Base-by-base conservation (phyloP, 1,139 yeast species). In the Diutina pseudorugosa region DNA sequence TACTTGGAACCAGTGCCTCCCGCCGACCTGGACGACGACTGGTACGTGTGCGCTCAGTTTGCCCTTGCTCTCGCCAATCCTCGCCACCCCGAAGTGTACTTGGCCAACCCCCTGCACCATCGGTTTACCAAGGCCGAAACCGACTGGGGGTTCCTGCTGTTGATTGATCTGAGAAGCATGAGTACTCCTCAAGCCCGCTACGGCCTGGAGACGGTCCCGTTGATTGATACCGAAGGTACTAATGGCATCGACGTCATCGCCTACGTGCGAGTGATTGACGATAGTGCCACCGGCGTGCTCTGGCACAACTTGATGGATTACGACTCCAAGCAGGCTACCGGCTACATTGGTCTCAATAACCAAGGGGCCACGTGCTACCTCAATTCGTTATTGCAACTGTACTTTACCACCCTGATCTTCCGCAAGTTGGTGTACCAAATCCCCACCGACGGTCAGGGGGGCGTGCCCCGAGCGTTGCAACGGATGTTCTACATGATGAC, bases 351-450 rank as follows among this genome's bases (percentile, higher is more conserved):
- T 1, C 79, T 93, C 58, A 85, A 82, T 59, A 93, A 93, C 64
- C 99, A 93, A 68, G 98, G 98, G 56, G 99, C 98, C 3, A 93
- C 99, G 0, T 93, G 99, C 65, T 93, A 93, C 65, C 78, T 93
- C 63, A 93, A 93, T 65, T 91, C 98, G 1, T 73, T 93, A 55
- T 69, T 93, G 54, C 98, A 93, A 65, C 87, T 96, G 21, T 86
- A 94, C 61, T 93, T 77, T 65, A 88, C 90, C 62, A 93, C 98
- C 1, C 83, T 82, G 58, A 72, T 75, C 41, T 93, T 93, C 68
- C 78, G 98, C 58, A 81, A 83, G 61, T 78, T 90, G 56, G 98
- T 93, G 2, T 91, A 89, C 65, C 83, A 83, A 60, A 91, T 93
- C 54, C 98, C 98, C 2, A 87, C 96, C 0, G 80, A 45, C 69